Base-by-base conservation (phyloP, 2,329 filamentous ascomycete species). In the Pseudocercospora eumusae region DNA sequence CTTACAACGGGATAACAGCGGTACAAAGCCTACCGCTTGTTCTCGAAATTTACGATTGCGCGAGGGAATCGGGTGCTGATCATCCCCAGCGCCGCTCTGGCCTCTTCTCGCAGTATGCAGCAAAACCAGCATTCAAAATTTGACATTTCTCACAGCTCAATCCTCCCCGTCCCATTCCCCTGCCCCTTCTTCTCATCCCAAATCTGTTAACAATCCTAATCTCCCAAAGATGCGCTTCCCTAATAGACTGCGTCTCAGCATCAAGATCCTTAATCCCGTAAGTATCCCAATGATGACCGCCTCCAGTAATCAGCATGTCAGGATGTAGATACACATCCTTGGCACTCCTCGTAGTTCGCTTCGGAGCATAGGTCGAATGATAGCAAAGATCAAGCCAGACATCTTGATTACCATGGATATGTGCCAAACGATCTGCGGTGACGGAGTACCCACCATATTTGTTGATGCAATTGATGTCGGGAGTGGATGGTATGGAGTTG, bases 171-270 rank as follows among this genome's bases (percentile, higher is more conserved):
- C 9, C 25, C 27, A 25, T 57, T 31, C 23, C 44, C 42, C 45
- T 4, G 10, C 9, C 57, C 57, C 59, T 60, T 54, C 44, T 60
- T 31, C 23, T 61, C 20, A 25, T 59, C 21, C 23, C 60, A 66
- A 60, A 64, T 59, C 65, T 81, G 68, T 82, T 79, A 13, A 91
- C 88, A 73, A 89, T 88, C 45, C 79, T 76, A 18, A 85, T 77
- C 67, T 89, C 81, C 67, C 83, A 77, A 47, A 77, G 71, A 71
- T 92, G 89, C 1, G 84, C 81, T n/a, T 86, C 79, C 3, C 77
- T 79, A 4, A 92, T 82, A 63, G 82, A 84, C 61, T 81, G 77
- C 7, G 86, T 78, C 5, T 77, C 71, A 0, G 86, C 87, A 1
- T 86, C 86, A 25, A 90, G 70, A 1, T 78, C 75, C 1, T 86